These are phyloP conservation scores for Oenanthe sinensis DNA, from an alignment of 129 eudicot species.

Conservation along the genomic window DNA sequence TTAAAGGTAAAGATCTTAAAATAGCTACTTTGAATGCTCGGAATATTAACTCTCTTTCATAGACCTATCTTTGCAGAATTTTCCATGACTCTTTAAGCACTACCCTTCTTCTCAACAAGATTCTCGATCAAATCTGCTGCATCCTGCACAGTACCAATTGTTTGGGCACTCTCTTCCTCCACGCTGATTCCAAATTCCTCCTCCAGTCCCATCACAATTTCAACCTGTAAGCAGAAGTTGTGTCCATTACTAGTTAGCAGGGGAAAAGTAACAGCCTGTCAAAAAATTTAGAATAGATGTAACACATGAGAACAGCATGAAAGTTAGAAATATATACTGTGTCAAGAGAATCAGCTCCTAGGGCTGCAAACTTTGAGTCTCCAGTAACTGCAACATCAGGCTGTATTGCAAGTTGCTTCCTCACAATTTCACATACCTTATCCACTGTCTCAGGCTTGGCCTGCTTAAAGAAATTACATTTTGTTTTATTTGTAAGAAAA, in stretches of 20 bases:
- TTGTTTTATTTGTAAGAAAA: background rate
- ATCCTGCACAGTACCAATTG: constrained; percentile 72
- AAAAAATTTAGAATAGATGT: background rate
- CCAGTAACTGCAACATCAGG: constrained; percentile 46
- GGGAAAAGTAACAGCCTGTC: background rate
- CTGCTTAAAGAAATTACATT: constrained; percentile 29
- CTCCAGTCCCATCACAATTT: constrained; percentile 94
- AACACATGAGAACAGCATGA: background rate
- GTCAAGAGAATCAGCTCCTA: constrained; percentile 97
- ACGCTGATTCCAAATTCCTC: constrained; percentile 75
- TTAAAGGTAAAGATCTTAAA: background rate
- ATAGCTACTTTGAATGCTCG: background rate
- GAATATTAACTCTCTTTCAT: background rate
- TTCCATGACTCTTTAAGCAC: constrained; percentile 14
- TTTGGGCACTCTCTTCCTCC: constrained; percentile 91
- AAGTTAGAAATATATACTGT: constrained; percentile 38
- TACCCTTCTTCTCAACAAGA: constrained; percentile 31
- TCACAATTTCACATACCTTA: constrained; percentile 68
- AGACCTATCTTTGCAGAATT: constrained; percentile 15
- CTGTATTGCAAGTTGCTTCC: constrained; percentile 68
- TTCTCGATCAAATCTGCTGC: constrained; percentile 87
- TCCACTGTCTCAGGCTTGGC: constrained; percentile 74
- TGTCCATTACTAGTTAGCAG: background rate
- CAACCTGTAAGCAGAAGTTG: constrained; percentile 45
- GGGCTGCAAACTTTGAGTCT: constrained; percentile 60